These are phyloP conservation scores for Nitzschia sp. DNA, from an alignment of 108 stramenopile species.

Conservation along the genomic window DNA sequence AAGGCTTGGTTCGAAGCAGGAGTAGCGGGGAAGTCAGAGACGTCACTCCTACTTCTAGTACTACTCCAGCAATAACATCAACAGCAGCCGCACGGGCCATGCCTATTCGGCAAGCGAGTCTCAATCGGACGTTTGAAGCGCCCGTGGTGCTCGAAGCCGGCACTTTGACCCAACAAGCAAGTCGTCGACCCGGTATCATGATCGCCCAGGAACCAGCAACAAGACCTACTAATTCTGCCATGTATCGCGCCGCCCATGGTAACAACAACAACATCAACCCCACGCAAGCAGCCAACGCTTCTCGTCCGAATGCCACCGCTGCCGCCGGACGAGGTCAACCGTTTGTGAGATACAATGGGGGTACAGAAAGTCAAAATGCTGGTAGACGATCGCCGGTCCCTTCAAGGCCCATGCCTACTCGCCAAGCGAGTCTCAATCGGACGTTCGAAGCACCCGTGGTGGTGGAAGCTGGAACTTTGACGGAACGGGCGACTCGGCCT, in stretches of 20 bases:
- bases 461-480: slow-evolving; percentile 1
- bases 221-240: not conserved
- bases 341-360: too few relatives aligned
- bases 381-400: not conserved
- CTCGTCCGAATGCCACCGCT: too few relatives aligned
- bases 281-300: not conserved
- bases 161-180: not conserved
- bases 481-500: not conserved
- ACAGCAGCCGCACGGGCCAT: too few relatives aligned
- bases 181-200: not conserved
- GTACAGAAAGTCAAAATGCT: too few relatives aligned
- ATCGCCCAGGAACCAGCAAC: not conserved
- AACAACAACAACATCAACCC: not conserved
- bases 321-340: too few relatives aligned
- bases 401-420: not conserved
- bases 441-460: not conserved
- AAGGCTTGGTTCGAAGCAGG: too few relatives aligned
- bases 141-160: not conserved
- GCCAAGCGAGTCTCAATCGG: not conserved
- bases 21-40: too few relatives aligned
- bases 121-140: not conserved
- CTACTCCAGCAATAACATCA: too few relatives aligned
- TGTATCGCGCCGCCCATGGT: not conserved
- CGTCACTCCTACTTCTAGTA: too few relatives aligned
- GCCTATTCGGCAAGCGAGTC: not conserved